A percentile compares a stretch with the other conserved stretches of the same genome.
These are phyloP conservation scores for Tephrocybe sp. DNA, from an alignment of 768 basidiomycete genomes.

Conservation along the genomic window DNA sequence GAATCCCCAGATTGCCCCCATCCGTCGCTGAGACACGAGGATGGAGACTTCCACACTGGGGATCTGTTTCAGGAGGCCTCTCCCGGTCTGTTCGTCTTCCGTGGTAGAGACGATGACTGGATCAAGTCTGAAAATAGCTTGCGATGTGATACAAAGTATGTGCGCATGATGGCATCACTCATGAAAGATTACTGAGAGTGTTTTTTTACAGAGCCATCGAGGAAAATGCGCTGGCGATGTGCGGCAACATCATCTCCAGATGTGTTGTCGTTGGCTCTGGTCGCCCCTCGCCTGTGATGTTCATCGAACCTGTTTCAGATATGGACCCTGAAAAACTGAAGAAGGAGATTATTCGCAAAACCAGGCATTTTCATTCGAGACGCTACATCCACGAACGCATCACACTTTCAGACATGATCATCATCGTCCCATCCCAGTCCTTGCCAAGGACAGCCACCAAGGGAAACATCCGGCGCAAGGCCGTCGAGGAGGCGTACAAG, in stretches of 20 bases:
- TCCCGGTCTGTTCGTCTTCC: constrained; percentile 51
- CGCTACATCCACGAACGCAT: constrained; percentile 82
- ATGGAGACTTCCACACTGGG: constrained; percentile 70
- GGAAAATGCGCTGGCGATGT: constrained; percentile 69
- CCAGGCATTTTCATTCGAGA: constrained; percentile 69
- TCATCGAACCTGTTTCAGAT: constrained; percentile 62
- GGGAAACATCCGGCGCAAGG: constrained; percentile 77
- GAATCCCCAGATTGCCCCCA: constrained; percentile 63
- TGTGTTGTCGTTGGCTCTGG: constrained; percentile 79
- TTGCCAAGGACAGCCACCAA: constrained; percentile 80
- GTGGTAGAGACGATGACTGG: constrained; percentile 72
- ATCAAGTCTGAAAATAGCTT: constrained; percentile 69
- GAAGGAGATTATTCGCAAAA: constrained; percentile 73
- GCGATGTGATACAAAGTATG: constrained; percentile 67
- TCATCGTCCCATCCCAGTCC: constrained; percentile 64
- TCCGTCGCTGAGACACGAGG: constrained; percentile 43
- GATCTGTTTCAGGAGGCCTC: constrained; percentile 60
- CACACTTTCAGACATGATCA: constrained; percentile 59
- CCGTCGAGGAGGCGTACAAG: constrained; percentile 69
- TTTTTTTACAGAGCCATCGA: constrained; percentile 59
- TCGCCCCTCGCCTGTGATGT: constrained; percentile 74
- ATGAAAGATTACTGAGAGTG: constrained; percentile 5
- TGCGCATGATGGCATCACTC: constrained; percentile 11
- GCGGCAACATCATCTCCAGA: constrained; percentile 63
- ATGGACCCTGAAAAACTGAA: constrained; percentile 59